Evolutionary conservation across 306 rosid genomes (phyloP).

Genomic region (Malus asiatica): DNA sequence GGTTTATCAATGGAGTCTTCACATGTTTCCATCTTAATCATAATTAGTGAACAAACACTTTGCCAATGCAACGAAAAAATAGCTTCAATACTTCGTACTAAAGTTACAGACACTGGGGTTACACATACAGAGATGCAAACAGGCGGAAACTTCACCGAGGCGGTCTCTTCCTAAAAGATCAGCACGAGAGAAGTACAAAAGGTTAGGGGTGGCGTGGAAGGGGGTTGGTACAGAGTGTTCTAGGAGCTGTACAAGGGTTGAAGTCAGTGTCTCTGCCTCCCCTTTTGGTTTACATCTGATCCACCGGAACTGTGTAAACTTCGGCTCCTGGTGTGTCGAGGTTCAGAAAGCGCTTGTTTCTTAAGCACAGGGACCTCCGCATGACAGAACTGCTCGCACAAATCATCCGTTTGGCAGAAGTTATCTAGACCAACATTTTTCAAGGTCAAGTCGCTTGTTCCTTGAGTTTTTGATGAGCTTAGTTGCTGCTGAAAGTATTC

Average conservation of each 20-base stretch:
- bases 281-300: slow-evolving; percentile 21
- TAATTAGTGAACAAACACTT: too few relatives aligned
- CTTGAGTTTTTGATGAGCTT: slow-evolving; percentile 28
- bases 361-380: not conserved
- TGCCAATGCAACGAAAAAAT: too few relatives aligned
- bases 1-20: not conserved
- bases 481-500: slow-evolving; percentile 42
- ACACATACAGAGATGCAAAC: not conserved
- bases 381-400: slow-evolving; percentile 19
- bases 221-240: slow-evolving; percentile 10
- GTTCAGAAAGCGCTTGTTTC: slow-evolving; percentile 14
- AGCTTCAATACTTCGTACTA: not conserved
- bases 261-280: slow-evolving; percentile 32
- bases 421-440: slow-evolving; percentile 20
- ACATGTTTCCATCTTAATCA: too few relatives aligned
- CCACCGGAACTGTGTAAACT: slow-evolving; percentile 30
- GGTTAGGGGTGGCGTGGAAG: slow-evolving; percentile 8
- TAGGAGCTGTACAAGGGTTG: slow-evolving; percentile 21
- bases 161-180: not conserved
- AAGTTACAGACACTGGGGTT: not conserved
- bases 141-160: not conserved
- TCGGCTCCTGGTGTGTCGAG: slow-evolving; percentile 20
- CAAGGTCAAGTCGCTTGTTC: slow-evolving; percentile 22
- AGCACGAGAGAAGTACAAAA: not conserved
- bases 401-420: slow-evolving; percentile 20